Conservation (phyloP, 805 yeast genomes). For the Isabelozyma heimii region DNA sequence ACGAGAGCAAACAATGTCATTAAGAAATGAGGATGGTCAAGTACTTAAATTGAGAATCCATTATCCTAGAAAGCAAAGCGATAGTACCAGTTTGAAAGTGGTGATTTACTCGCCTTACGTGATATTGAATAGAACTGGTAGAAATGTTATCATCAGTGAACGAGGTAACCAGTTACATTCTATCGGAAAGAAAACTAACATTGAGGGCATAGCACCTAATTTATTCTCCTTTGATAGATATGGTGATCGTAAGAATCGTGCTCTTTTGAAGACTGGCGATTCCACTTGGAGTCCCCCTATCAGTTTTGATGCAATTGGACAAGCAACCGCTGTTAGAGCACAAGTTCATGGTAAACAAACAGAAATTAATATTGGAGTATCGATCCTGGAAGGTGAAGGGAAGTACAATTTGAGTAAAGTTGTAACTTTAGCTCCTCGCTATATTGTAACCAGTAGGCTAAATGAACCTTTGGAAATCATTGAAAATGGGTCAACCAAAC, state of each 20-base stretch:
- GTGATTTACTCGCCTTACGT: conserved; percentile 83
- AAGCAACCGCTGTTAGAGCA: conserved; percentile 52
- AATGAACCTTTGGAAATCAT: conserved; percentile 55
- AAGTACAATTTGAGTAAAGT: conserved; percentile 74
- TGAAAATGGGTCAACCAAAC: conserved; percentile 64
- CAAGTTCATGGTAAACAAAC: conserved; percentile 47
- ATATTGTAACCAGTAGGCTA: conserved; percentile 63
- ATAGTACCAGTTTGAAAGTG: conserved; percentile 61
- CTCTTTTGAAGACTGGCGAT: conserved; percentile 61
- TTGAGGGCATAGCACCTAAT: conserved; percentile 48
- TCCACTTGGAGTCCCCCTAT: conserved; percentile 71
- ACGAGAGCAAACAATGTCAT: conserved; percentile 50
- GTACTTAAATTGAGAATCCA: conserved; percentile 59
- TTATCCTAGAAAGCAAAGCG: conserved; percentile 51
- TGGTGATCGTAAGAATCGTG: conserved; percentile 61
- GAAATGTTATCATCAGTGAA: conserved; percentile 55
- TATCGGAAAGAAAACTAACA: conserved; percentile 16
- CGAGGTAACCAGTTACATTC: conserved; percentile 57
- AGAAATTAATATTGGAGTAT: conserved; percentile 75
- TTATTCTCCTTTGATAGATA: conserved; percentile 81
- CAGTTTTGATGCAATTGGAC: conserved; percentile 90
- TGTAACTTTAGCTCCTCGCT: conserved; percentile 80
- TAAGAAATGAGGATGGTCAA: conserved; percentile 67
- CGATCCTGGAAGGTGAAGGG: conserved; percentile 81
- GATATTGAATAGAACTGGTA: conserved; percentile 76